phyloP scores from a whole-genome alignment of 192 early-diverging fungal species.

The Umbelopsis vinacea region DNA sequence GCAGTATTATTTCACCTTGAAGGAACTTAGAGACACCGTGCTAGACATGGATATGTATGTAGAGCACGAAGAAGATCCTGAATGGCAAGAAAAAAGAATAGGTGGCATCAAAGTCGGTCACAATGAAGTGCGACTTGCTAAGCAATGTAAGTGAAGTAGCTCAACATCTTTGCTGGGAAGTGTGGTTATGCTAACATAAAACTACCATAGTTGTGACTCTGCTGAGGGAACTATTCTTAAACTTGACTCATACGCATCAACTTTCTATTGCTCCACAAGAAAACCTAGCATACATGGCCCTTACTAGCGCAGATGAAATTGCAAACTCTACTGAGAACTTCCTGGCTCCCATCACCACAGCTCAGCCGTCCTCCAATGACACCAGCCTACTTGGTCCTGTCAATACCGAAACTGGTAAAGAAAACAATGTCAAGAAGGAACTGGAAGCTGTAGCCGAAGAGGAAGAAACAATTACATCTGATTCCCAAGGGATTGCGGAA shows the following conservation, averaged over 20 bases:
- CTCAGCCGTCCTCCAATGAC: background rate
- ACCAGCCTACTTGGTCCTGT: background rate
- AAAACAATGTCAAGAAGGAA: background rate
- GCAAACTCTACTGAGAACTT: constrained; percentile 3
- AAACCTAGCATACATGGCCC: constrained; percentile 64
- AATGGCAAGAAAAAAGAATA: constrained; percentile 49
- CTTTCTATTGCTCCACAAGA: constrained; percentile 57
- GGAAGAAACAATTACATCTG: background rate
- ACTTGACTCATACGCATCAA: constrained; percentile 44
- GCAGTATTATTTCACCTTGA: constrained; percentile 71
- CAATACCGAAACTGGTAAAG: background rate
- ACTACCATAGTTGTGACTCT: constrained; percentile 50
- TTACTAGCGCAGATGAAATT: constrained; percentile 21
- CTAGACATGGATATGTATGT: constrained; percentile 54
- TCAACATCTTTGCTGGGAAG: background rate
- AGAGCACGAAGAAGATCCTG: constrained; percentile 36
- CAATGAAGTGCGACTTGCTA: constrained; percentile 49
- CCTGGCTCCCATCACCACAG: background rate
- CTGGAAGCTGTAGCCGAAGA: background rate
- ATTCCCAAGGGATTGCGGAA: too few relatives aligned
- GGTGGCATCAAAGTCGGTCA: constrained; percentile 49
- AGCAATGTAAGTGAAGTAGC: constrained; percentile 46
- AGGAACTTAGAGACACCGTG: constrained; percentile 64
- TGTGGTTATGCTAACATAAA: background rate
- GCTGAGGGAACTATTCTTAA: constrained; percentile 56